phyloP scores from a whole-genome alignment of 805 yeast species.

The Candida qinlingensis region DNA sequence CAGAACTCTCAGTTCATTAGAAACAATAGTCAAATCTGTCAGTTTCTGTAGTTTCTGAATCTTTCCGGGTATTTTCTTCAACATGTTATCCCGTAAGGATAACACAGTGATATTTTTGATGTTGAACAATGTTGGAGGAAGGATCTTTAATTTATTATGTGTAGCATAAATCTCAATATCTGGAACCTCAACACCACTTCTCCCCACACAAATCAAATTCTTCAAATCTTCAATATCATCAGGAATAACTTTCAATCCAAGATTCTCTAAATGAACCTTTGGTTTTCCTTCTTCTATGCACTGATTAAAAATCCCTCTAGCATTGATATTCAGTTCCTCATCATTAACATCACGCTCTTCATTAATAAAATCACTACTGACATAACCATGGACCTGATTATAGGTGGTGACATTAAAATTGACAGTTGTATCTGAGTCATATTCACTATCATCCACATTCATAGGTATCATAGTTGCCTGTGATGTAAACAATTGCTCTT shows the following conservation, averaged over 20 bases:
- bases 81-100: slow-evolving; percentile 44
- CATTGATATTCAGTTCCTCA: slow-evolving; percentile 21
- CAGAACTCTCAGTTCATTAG: slow-evolving; percentile 44
- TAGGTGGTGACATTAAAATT: slow-evolving; percentile 22
- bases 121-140: slow-evolving; percentile 48
- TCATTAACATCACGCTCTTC: slow-evolving; percentile 15
- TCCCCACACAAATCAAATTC: slow-evolving; percentile 43
- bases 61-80: slow-evolving; percentile 43
- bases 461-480: slow-evolving; percentile 20
- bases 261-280: slow-evolving; percentile 40
- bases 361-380: slow-evolving; percentile 17
- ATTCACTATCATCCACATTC: slow-evolving; percentile 5
- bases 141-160: slow-evolving; percentile 40
- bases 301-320: slow-evolving; percentile 36
- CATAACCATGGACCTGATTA: slow-evolving; percentile 21
- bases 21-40: slow-evolving; percentile 46
- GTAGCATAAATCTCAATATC: slow-evolving; percentile 44
- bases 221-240: slow-evolving; percentile 54
- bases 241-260: slow-evolving; percentile 45
- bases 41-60: slow-evolving; percentile 37
- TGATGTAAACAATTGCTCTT: slow-evolving; percentile 12
- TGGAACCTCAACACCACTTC: slow-evolving; percentile 30
- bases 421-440: slow-evolving; percentile 16
- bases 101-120: slow-evolving; percentile 46
- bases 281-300: slow-evolving; percentile 45